Evolutionary conservation across 768 basidiomycete species (phyloP).

Genomic region (Psilocybe sp.): DNA sequence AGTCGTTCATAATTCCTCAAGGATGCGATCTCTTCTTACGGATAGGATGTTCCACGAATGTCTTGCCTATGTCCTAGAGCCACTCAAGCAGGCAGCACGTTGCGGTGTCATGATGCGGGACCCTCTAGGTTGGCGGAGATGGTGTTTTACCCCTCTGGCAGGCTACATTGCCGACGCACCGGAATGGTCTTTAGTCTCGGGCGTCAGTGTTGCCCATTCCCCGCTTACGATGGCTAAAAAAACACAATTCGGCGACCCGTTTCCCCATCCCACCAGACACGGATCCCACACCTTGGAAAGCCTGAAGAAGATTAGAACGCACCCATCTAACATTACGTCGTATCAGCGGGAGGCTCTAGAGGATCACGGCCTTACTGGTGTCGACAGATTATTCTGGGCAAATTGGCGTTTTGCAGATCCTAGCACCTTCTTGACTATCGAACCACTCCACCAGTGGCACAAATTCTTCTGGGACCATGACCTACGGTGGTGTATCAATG

Average conservation of each 20-base stretch:
- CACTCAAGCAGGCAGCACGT: slow-evolving; percentile 22
- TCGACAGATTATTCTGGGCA: slow-evolving; percentile 34
- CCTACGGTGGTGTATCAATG: slow-evolving; percentile 32
- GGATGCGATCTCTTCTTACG: slow-evolving; percentile 21
- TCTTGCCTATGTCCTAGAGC: slow-evolving; percentile 20
- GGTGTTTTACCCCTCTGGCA: slow-evolving; percentile 22
- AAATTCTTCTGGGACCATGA: slow-evolving; percentile 37
- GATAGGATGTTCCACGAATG: slow-evolving; percentile 19
- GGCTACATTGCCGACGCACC: slow-evolving; percentile 25
- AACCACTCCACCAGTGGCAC: slow-evolving; percentile 37
- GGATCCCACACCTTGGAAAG: too few relatives aligned
- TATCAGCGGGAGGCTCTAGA: slow-evolving; percentile 10
- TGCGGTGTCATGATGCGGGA: slow-evolving; percentile 22
- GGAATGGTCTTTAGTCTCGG: too few relatives aligned
- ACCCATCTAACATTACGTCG: too few relatives aligned
- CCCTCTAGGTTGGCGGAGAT: slow-evolving; percentile 14
- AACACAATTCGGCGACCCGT: too few relatives aligned
- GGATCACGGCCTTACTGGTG: slow-evolving; percentile 24
- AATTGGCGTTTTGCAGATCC: slow-evolving; percentile 33
- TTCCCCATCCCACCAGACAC: too few relatives aligned
- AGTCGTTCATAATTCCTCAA: slow-evolving; percentile 14
- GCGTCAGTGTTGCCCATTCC: too few relatives aligned
- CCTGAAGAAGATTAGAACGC: too few relatives aligned
- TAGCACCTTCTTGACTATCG: slow-evolving; percentile 29
- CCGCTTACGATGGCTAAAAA: too few relatives aligned